These are phyloP conservation scores for Parastagonospora nodorum DNA, from an alignment of 2,329 filamentous ascomycete species.

Conservation along the genomic window DNA sequence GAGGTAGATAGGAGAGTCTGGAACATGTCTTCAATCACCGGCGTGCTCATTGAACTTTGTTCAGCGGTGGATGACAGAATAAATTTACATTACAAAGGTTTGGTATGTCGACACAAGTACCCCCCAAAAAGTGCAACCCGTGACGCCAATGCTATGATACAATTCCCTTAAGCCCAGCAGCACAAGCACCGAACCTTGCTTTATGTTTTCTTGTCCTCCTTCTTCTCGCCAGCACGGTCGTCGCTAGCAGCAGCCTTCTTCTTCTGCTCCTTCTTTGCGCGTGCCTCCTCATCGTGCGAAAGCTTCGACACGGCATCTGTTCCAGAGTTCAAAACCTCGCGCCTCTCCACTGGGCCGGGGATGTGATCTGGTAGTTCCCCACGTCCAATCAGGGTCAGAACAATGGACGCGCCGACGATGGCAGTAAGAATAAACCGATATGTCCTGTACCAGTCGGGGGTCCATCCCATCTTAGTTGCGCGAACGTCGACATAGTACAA, in stretches of 20 bases:
- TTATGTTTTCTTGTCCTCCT: conserved; percentile 1
- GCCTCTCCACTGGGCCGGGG: conserved; percentile 50
- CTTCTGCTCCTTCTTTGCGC: conserved; percentile 20
- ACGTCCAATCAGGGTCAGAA: conserved; percentile 79
- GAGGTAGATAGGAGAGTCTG: no score
- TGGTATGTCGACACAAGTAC: no score
- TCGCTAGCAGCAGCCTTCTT: conserved; percentile 29
- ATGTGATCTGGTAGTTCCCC: conserved; percentile 70
- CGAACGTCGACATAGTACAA: conserved; percentile 83
- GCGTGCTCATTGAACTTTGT: no score
- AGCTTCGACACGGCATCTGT: conserved; percentile 29
- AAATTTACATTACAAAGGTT: not conserved
- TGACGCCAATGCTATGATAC: not conserved
- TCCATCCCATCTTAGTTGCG: conserved; percentile 75
- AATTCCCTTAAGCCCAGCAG: not conserved
- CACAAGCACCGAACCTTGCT: not conserved
- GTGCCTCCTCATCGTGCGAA: conserved; percentile 37
- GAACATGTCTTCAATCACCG: no score
- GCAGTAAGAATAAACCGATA: conserved; percentile 94
- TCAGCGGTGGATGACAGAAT: not conserved
- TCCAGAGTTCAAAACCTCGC: conserved; percentile 54
- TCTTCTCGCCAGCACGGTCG: conserved; percentile 1
- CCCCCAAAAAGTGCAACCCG: not conserved
- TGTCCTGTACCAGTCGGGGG: conserved; percentile 81
- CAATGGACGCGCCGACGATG: conserved; percentile 81